Evolutionary conservation across 495 filamentous ascomycete genomes (phyloP), one percentile per base, ranked within the genome.

Genomic region (Lasiosphaeria hispida): DNA sequence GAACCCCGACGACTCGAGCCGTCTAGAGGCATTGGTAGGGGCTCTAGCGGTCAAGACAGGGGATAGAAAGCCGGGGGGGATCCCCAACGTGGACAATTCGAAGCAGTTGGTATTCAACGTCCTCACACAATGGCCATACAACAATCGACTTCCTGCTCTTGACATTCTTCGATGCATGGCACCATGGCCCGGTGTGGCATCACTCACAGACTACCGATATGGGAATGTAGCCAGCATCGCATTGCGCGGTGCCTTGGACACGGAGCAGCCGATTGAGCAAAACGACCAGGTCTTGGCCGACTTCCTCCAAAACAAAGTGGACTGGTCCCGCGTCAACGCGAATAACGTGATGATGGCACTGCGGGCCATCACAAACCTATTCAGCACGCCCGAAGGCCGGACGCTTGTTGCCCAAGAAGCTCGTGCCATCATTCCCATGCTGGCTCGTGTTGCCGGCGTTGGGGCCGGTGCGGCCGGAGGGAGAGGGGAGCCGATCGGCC

Each of bases 291-390:
- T 83, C 15, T 17, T 68, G 9, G 13, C 30, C 10, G 56, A 62
- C 1, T 42, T 70, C 42, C 38, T 63, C 50, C 19, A 49, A 3
- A 56, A 44, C 1, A 48, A 36, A 4, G 38, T 63, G 7, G 56
- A 63, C 40, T 53, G 52, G 43, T 9, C 48, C 3, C 47, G 53
- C 1, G 9, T 67, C 10, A 77, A 76, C 36, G 72, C 78, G 36
- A 96, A 97, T 68, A 89, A 89, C 64, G 82, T 86, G 34, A 96
- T 97, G 89, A 85, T 97, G 71, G 82, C 88, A 0, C 75, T 89
- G 41, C 91, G 95, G 10, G 80, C 86, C 11, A 80, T 96, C 47
- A 86, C 83, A n/a, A 99, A 99, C 57, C 75, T 97, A 7, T 97
- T 97, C 72, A 83, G 84, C 54, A 91, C 88, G 0, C 68, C 80